phyloP scores from a whole-genome alignment of 345 rosid genomes.

The Clausena lansium region DNA sequence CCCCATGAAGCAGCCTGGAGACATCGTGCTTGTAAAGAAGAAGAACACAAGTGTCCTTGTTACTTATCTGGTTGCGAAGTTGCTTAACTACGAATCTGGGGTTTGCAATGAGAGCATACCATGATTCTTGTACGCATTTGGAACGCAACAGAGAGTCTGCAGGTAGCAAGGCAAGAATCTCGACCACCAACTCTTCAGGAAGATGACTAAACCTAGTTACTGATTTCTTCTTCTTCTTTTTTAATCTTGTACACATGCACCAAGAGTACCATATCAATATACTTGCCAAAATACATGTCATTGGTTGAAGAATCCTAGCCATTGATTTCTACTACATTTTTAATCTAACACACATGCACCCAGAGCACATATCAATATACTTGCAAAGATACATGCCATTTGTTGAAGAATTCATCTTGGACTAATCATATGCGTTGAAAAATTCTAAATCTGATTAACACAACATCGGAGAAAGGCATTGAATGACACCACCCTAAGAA shows the following conservation, averaged over 20 bases:
- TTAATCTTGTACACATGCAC: no score
- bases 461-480: neutral
- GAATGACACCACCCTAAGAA: neutral
- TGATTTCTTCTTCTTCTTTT: no score
- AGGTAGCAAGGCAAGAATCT: neutral
- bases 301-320: no score
- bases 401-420: no score
- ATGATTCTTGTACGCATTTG: neutral
- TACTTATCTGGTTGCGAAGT: no score
- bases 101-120: neutral
- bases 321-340: no score
- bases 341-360: no score
- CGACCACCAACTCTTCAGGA: neutral
- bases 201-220: neutral
- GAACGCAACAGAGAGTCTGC: neutral
- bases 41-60: no score
- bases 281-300: neutral
- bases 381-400: no score
- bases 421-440: neutral
- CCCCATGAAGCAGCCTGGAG: no score
- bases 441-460: neutral
- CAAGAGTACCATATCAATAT: neutral
- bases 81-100: neutral
- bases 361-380: no score
- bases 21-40: neutral